Evolutionary conservation across 306 rosid genomes (phyloP).

Genomic region (Prunus mira): DNA sequence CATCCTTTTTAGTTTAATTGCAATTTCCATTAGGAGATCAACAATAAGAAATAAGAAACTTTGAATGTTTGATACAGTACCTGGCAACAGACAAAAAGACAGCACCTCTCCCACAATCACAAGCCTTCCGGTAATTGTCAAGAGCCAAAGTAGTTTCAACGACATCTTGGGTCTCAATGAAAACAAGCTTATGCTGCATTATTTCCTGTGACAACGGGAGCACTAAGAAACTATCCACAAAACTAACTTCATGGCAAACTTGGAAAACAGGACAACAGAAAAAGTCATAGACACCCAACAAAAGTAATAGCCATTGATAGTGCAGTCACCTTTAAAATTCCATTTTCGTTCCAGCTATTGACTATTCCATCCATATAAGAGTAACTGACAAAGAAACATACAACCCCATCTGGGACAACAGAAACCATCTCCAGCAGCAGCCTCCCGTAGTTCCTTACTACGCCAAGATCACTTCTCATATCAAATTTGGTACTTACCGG

Average conservation of each 20-base stretch:
- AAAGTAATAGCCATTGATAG: conserved; percentile 11
- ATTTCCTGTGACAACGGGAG: conserved; percentile 60
- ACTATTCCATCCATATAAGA: conserved; percentile 95
- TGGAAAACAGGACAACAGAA: not conserved
- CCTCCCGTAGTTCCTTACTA: conserved; percentile 90
- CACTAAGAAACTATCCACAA: conserved; percentile 18
- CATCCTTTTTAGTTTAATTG: not conserved
- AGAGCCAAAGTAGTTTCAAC: conserved; percentile 97
- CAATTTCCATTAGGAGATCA: not conserved
- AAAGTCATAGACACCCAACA: not conserved
- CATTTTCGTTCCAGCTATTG: conserved; percentile 92
- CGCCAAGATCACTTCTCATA: conserved; percentile 97
- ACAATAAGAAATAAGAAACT: not conserved
- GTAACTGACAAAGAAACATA: conserved; percentile 91
- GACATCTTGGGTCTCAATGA: conserved; percentile 93
- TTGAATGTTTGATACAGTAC: conserved; percentile 33
- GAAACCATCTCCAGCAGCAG: conserved; percentile 96
- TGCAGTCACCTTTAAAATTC: conserved; percentile 71
- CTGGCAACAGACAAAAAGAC: conserved; percentile 95
- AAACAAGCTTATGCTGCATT: conserved; percentile 95
- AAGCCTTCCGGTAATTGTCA: conserved; percentile 91
- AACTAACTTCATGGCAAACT: conserved; percentile 6
- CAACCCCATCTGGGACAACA: conserved; percentile 92
- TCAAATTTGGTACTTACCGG: conserved; percentile 96
- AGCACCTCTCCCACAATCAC: conserved; percentile 99